Conservation (phyloP, 805 yeast genomes). For the Saccharomycopsis javanensis region DNA sequence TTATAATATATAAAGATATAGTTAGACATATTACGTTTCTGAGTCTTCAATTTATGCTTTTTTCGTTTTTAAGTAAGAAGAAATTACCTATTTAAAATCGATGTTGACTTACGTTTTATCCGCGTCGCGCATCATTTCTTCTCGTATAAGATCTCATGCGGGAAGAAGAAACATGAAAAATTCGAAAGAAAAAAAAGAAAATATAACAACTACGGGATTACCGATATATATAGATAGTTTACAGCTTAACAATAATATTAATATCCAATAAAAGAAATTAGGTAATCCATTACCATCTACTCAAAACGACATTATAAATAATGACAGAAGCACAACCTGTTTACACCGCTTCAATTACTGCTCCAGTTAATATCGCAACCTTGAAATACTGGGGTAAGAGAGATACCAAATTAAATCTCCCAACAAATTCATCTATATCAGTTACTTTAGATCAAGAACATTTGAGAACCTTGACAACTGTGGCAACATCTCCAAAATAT, state of each 20-base stretch:
- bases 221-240: too few relatives aligned
- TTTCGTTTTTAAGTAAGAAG: neutral
- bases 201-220: neutral
- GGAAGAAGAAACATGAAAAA: neutral
- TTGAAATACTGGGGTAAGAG: constrained; percentile 98
- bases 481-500: constrained; percentile 52
- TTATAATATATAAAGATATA: too few relatives aligned
- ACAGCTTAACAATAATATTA: too few relatives aligned
- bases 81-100: neutral
- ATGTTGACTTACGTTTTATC: too few relatives aligned
- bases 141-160: neutral
- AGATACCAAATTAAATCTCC: constrained; percentile 77
- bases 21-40: too few relatives aligned
- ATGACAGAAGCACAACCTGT: constrained; percentile 22
- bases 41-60: neutral
- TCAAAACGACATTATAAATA: neutral
- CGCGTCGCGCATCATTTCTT: too few relatives aligned
- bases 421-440: constrained; percentile 93
- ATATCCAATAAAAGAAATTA: too few relatives aligned
- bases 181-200: neutral
- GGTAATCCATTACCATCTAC: neutral
- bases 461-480: constrained; percentile 85
- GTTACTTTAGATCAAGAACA: constrained; percentile 90
- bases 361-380: constrained; percentile 97
- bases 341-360: constrained; percentile 74